Evolutionary conservation across 2,329 filamentous ascomycete genomes (phyloP), one percentile per base, ranked within the genome.

Genomic region (Colletotrichum melonis): DNA sequence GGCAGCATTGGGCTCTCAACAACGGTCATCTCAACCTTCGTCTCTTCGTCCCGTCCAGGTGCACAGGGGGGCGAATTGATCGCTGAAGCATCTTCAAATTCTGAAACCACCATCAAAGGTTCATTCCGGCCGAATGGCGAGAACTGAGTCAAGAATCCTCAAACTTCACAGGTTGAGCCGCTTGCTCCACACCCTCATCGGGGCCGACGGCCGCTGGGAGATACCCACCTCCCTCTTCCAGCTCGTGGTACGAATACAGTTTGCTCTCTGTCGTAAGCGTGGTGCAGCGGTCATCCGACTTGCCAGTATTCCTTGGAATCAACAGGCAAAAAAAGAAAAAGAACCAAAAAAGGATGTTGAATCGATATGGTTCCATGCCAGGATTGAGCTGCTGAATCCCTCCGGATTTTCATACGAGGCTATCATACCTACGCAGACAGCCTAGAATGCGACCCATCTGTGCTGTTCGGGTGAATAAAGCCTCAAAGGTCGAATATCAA

Each of bases 41-140:
- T 74, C 72, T 72, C 57, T 72, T 74, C 49, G 16, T 66, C 24
- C 35, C 32, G 63, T 32, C 22, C 58, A 58, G 57, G 42, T 19
- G 49, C 32, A 54, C 63, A n/a, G 57, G 52, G 59, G 67, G 67
- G 57, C 57, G 58, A 63, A 72, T 52, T 22, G 49, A 49, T 73
- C 67, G 71, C 67, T 60, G 56, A 60, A 56, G 60, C 55, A 49
- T 63, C 60, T 38, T 14, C 22, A 56, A 56, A 49, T 68, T 68
- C 69, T 74, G 72, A 74, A 74, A 72, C 72, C 72, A 19, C 68
- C n/a, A 63, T 57, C 63, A 52, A 63, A 74, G 72, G 70, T 73
- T 66, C 67, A 73, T 62, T 73, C 56, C 67, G 55, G 67, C 60
- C 67, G 55, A 66, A 62, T 69, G 55, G 26, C 59, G 49, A 57